Conservation (phyloP, 139 green algal genomes). For the Tetradesmus obliquus region DNA sequence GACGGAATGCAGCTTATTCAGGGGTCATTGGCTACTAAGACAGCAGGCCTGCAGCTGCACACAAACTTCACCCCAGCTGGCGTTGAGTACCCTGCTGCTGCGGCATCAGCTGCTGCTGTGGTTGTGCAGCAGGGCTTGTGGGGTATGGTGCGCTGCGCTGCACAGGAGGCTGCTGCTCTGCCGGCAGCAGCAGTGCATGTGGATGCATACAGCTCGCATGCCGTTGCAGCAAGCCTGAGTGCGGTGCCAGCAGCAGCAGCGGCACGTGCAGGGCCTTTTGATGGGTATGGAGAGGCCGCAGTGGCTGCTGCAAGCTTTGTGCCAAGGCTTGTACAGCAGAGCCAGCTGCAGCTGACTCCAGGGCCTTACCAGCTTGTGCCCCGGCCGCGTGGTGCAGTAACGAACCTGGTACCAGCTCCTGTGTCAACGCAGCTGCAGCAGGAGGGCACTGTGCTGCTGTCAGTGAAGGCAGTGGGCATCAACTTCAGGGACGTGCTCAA, state of each 20-base stretch:
- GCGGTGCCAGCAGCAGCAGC: background rate
- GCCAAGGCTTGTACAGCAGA: conserved; percentile 46
- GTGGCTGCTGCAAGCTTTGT: background rate
- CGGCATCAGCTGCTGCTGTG: background rate
- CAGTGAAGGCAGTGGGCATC: conserved; percentile 73
- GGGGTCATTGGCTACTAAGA: background rate
- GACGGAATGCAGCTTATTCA: conserved; percentile 15
- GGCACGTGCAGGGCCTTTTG: conserved; percentile 5
- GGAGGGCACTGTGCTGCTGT: conserved; percentile 51
- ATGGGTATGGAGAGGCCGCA: conserved; percentile 45
- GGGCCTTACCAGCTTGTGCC: conserved; percentile 56
- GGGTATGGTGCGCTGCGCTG: conserved; percentile 36
- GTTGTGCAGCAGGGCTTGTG: conserved; percentile 3
- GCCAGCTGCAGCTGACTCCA: background rate
- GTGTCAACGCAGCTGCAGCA: conserved; percentile 17
- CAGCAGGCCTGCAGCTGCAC: conserved; percentile 20
- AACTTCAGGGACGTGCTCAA: conserved; percentile 91
- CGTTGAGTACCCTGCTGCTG: background rate
- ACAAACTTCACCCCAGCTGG: background rate
- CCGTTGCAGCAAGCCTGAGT: background rate
- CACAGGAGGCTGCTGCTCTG: conserved; percentile 32
- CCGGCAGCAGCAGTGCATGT: background rate
- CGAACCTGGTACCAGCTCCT: conserved; percentile 54
- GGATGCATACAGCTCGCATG: background rate
- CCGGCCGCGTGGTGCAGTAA: conserved; percentile 60